Evolutionary conservation across 345 rosid genomes (phyloP), one percentile per base, ranked within the genome.

Genomic region (Reutealis trisperma): DNA sequence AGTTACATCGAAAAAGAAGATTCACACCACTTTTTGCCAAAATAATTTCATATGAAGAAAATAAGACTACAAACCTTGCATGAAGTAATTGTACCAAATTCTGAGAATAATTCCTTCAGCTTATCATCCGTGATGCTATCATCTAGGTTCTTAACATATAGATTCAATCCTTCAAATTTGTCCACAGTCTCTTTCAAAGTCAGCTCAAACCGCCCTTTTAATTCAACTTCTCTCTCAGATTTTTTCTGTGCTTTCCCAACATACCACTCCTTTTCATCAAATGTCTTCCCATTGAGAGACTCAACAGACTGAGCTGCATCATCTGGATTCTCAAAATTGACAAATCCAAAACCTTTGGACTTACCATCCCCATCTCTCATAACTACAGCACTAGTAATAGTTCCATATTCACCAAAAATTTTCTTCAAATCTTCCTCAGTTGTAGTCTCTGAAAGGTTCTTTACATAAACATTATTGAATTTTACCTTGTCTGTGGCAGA

Each of bases 161-260:
- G 42, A 60, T 79, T 79, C 27, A 73, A 52, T 11, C 78, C 82
- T 61, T 79, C 70, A 66, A 27, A 74, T 63, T 79, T 74, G 24
- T 79, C 75, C 0, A 51, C 74, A 15, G 63, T 47, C 52, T 74
- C 75, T 55, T 72, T 78, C n/a, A 73, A 49, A 32, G 55, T 67
- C 58, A 73, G 78, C 67, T 79, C 82, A 79, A 79, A 74, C 8
- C 57, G 44, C 21, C 63, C 64, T 62, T 60, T 79, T 73, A 79
- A 7, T 62, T 79, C 82, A 32, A 24, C 25, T 58, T 79, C 82
- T 54, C 82, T 79, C 60, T 79, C 82, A 32, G 78, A 68, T 69
- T 79, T 79, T 32, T 74, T 79, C 57, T 74, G 82, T 52, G 82
- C 82, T 45, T 74, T 79, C 12, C 82, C 82, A 61, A 79, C 82